A percentile compares a stretch with the other conserved stretches of the same genome.
Evolutionary conservation across 2,329 filamentous ascomycete genomes (phyloP).

Genomic region (Alternaria sp.): DNA sequence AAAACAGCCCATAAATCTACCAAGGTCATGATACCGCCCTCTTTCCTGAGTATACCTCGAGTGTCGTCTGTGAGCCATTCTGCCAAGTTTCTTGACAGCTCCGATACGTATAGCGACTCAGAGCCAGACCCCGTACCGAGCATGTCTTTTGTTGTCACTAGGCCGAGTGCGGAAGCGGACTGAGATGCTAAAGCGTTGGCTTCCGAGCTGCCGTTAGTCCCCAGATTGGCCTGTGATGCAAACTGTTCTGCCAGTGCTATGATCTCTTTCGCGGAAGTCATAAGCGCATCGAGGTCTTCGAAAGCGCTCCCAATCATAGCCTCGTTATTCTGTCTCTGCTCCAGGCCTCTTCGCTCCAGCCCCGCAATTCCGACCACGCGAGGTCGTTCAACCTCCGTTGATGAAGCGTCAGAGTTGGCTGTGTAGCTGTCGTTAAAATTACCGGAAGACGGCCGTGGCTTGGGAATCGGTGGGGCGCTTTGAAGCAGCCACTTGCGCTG

Average conservation of each 20-base stretch:
- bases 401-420: constrained; percentile 24
- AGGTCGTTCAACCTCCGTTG: constrained; percentile 33
- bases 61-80: constrained; percentile 50
- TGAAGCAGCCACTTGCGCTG: constrained; percentile 96
- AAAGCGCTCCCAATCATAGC: constrained; percentile 91
- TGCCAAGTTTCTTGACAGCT: constrained; percentile 48
- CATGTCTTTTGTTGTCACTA: constrained; percentile 95
- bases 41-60: constrained; percentile 42
- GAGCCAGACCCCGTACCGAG: constrained; percentile 75
- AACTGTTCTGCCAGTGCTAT: constrained; percentile 91
- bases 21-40: constrained; percentile 49
- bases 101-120: constrained; percentile 84
- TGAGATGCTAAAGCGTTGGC: constrained; percentile 78
- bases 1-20: constrained; percentile 67
- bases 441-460: constrained; percentile 54
- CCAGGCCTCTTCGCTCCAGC: constrained; percentile 82
- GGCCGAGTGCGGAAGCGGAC: constrained; percentile 80
- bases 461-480: constrained; percentile 85
- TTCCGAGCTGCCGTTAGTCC: constrained; percentile 66
- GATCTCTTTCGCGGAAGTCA: constrained; percentile 97
- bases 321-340: constrained; percentile 90
- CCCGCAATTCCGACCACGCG: constrained; percentile 89
- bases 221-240: constrained; percentile 68
- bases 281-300: constrained; percentile 93
- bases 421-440: constrained; percentile 37